Percentiles rank a stretch among this genome's conserved stretches.
phyloP scores from a whole-genome alignment of 768 basidiomycete species.

The Tephrocybe rancida region DNA sequence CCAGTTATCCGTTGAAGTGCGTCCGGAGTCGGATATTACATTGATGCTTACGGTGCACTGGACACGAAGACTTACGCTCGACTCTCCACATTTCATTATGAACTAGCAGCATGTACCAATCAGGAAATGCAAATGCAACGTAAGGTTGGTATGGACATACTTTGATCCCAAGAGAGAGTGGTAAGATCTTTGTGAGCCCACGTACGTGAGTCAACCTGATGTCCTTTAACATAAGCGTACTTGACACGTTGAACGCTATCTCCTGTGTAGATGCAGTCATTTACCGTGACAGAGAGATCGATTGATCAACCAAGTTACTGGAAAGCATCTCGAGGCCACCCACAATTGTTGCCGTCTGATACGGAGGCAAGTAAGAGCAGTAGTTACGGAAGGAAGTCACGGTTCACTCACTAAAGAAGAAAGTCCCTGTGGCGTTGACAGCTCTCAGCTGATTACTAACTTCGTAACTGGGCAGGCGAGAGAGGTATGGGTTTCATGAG shows the following conservation, averaged over 20 bases:
- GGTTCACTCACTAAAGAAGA: slow-evolving; percentile 30
- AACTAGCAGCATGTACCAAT: neutral
- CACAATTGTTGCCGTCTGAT: slow-evolving; percentile 32
- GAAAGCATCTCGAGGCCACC: neutral
- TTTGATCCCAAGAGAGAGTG: slow-evolving; percentile 26
- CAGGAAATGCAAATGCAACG: neutral
- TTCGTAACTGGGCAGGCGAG: slow-evolving; percentile 10
- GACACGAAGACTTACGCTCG: slow-evolving; percentile 12
- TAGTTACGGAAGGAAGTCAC: neutral
- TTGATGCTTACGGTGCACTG: neutral
- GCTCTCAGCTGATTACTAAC: slow-evolving; percentile 14
- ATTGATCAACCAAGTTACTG: neutral
- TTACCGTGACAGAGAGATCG: slow-evolving; percentile 13
- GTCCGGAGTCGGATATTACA: slow-evolving; percentile 1
- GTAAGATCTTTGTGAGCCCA: slow-evolving; percentile 36
- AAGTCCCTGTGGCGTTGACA: slow-evolving; percentile 30
- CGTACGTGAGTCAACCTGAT: slow-evolving; percentile 37
- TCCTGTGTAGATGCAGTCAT: slow-evolving; percentile 32
- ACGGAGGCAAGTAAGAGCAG: neutral
- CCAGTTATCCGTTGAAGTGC: slow-evolving; percentile 22
- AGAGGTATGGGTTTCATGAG: neutral
- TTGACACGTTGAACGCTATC: slow-evolving; percentile 28
- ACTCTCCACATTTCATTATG: slow-evolving; percentile 20
- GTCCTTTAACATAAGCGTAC: slow-evolving; percentile 30
- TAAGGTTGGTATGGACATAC: slow-evolving; percentile 17